These are phyloP conservation scores for Carallia brachiata DNA, from an alignment of 345 rosid genomes.

Conservation along the genomic window DNA sequence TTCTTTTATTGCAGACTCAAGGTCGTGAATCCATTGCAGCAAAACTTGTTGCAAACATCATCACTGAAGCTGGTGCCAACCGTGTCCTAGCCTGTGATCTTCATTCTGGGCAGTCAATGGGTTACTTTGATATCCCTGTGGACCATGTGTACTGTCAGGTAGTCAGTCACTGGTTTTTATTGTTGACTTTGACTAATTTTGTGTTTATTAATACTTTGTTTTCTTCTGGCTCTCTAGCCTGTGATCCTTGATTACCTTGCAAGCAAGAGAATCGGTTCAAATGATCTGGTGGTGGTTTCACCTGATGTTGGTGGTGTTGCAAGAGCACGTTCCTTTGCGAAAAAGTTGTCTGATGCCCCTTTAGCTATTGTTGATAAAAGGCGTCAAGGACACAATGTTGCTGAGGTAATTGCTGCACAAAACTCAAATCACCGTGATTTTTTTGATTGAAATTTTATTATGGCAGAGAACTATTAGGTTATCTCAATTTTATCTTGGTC, in stretches of 20 bases:
- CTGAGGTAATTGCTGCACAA: constrained; percentile 54
- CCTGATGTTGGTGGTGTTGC: constrained; percentile 83
- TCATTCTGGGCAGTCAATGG: constrained; percentile 98
- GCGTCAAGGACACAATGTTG: constrained; percentile 69
- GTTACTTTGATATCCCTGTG: constrained; percentile 93
- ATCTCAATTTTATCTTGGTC: background rate
- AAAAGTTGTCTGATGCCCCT: constrained; percentile 32
- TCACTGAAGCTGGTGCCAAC: constrained; percentile 94
- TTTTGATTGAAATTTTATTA: background rate
- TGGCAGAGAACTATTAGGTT: background rate
- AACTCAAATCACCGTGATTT: background rate
- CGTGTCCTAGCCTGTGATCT: constrained; percentile 97
- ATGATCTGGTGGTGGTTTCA: constrained; percentile 89
- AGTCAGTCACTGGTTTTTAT: constrained; percentile 3
- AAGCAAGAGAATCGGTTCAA: constrained; percentile 72
- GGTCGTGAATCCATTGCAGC: constrained; percentile 98
- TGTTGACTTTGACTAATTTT: background rate
- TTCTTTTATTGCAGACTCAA: constrained; percentile 53
- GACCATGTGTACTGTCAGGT: constrained; percentile 97
- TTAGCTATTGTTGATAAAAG: constrained; percentile 35
- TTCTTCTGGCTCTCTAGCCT: constrained; percentile 35
- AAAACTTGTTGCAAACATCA: constrained; percentile 88
- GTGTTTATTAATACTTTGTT: background rate
- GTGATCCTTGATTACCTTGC: constrained; percentile 96
- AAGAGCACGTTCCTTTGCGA: constrained; percentile 33